Evolutionary conservation across 2,329 filamentous ascomycete species (phyloP).

Genomic region (Dendryphion nanum): DNA sequence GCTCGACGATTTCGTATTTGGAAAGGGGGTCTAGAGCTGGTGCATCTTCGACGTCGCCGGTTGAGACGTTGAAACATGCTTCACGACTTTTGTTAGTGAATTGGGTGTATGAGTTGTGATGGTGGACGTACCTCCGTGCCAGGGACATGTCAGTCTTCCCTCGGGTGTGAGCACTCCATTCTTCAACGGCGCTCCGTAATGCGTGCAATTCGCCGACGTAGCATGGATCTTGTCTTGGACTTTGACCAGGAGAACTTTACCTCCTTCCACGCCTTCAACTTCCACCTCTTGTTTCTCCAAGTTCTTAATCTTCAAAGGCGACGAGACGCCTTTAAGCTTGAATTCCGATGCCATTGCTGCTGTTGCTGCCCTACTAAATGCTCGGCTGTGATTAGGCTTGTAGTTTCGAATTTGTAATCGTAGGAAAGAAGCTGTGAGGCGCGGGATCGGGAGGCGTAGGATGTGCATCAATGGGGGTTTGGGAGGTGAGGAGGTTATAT

Average conservation of each 20-base stretch:
- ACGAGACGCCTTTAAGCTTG: slow-evolving; percentile 72
- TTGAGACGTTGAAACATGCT: slow-evolving; percentile 91
- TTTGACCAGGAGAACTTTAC: slow-evolving; percentile 84
- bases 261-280: slow-evolving; percentile 82
- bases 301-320: slow-evolving; percentile 66
- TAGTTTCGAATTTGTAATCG: too few relatives aligned
- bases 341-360: slow-evolving; percentile 47
- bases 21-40: slow-evolving; percentile 85
- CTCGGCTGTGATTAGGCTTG: too few relatives aligned
- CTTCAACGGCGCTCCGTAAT: slow-evolving; percentile 87
- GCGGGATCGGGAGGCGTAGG: too few relatives aligned
- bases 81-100: slow-evolving; percentile 9
- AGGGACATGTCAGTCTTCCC: slow-evolving; percentile 86
- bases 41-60: slow-evolving; percentile 92
- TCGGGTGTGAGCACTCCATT: slow-evolving; percentile 81
- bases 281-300: slow-evolving; percentile 87
- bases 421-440: too few relatives aligned
- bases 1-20: slow-evolving; percentile 77
- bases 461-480: too few relatives aligned
- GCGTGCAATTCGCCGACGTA: slow-evolving; percentile 77
- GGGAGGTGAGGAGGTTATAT: too few relatives aligned
- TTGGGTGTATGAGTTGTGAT: background rate
- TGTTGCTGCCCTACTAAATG: too few relatives aligned
- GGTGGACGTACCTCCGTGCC: slow-evolving; percentile 76
- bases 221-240: slow-evolving; percentile 74